phyloP scores from a whole-genome alignment of 2,329 filamentous ascomycete species.

The Colletotrichum euphorbiae region DNA sequence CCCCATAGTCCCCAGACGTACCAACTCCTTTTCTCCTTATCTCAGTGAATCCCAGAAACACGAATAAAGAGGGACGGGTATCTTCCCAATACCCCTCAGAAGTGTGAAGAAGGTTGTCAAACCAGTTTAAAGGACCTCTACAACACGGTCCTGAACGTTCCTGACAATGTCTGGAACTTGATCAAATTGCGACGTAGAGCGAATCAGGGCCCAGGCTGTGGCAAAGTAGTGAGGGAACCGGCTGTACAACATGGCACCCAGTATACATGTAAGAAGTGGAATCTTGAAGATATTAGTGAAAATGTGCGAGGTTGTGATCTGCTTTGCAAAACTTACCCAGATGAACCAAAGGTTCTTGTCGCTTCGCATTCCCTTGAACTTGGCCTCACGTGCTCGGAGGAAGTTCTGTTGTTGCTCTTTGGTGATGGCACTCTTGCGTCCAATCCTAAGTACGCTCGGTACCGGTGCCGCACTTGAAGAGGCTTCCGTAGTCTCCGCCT shows the following conservation, averaged over 20 bases:
- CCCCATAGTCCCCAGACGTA: conserved; percentile 17
- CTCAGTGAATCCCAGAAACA: conserved; percentile 23
- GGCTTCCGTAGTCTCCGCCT: conserved; percentile 55
- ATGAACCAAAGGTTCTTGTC: conserved; percentile 76
- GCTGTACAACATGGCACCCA: conserved; percentile 63
- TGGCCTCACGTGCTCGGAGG: conserved; percentile 69
- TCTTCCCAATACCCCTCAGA: not conserved
- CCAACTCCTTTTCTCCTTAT: conserved; percentile 35
- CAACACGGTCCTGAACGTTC: conserved; percentile 42
- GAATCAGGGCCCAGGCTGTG: conserved; percentile 36
- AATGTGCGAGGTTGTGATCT: not conserved
- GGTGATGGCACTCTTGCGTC: conserved; percentile 72
- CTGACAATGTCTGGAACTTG: conserved; percentile 33
- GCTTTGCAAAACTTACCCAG: conserved; percentile 64
- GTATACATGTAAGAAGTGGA: conserved; percentile 60
- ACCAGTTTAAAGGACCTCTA: conserved; percentile 42
- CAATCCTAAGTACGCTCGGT: conserved; percentile 65
- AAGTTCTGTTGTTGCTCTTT: conserved; percentile 74
- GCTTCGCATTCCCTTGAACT: conserved; percentile 71
- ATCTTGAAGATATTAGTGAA: conserved; percentile 55
- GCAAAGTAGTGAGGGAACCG: conserved; percentile 61
- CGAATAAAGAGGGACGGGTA: conserved; percentile 7
- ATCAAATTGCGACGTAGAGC: conserved; percentile 31
- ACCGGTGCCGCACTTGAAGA: conserved; percentile 40
- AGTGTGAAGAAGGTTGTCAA: not conserved